Base-by-base conservation (phyloP, 2,329 filamentous ascomycete species). In the Paraphoma chrysanthemicola region DNA sequence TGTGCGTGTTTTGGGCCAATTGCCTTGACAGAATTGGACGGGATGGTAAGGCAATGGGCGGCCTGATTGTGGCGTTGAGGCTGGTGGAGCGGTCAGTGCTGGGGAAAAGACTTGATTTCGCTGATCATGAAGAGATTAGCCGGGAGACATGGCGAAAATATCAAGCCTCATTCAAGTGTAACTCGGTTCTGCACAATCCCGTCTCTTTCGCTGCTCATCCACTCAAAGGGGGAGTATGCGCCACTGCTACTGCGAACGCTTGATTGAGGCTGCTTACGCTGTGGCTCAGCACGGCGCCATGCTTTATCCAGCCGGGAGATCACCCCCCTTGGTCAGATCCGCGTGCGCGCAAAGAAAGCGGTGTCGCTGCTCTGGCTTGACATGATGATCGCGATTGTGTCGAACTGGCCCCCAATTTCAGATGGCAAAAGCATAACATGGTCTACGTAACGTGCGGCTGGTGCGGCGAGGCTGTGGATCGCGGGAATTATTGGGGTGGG, bases 231-330 rank as follows among this genome's bases (percentile, higher is more conserved):
- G 42, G 23, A 36, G n/a, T 9, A n/a, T 52, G 53, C 28, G 46
- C 46, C 41, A 55, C 38, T n/a, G 16, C 39, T n/a, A 38, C 33
- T 31, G 30, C 46, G 18, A 38, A 42, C 2, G 4, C n/a, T 41
- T 44, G 43, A 51, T 14, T 47, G 62, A 63, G 66, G 66, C 68
- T 64, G 64, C 62, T 65, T 56, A 64, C 43, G n/a, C 36, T 60
- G 60, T 69, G 68, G 65, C 66, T 49, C 38, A 59, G 65, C 52
- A 56, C 44, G 44, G 44, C 62, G 51, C 57, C 43, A 4, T 14
- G 33, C 33, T 51, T 48, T 56, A 51, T 42, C 18, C 47, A 57
- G 38, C 28, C 41, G 55, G 17, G 17, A 14, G 7, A 12, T 44
- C 7, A 8, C 11, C 23, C 23, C 11, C 23, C 23, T 50, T 4